Conservation (phyloP, 2,329 filamentous ascomycete genomes). For the Xylariaceae sp. region DNA sequence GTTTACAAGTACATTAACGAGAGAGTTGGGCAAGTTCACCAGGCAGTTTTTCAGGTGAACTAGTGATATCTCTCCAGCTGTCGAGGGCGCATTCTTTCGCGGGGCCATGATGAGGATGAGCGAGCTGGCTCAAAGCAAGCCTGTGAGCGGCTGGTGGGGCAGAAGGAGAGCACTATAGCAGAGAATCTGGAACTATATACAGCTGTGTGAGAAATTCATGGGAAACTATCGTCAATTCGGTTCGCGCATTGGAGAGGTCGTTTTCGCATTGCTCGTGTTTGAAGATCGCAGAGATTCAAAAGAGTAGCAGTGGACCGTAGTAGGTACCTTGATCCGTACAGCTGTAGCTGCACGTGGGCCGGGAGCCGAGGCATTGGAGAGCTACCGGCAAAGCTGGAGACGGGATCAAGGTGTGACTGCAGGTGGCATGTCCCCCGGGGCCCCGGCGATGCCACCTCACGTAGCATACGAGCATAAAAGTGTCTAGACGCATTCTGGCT, state of each 20-base stretch:
- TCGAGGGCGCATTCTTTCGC: slow-evolving; percentile 56
- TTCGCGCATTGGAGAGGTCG: slow-evolving; percentile 1
- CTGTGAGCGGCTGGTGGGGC: background rate
- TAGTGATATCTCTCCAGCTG: slow-evolving; percentile 77
- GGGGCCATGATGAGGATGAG: slow-evolving; percentile 23
- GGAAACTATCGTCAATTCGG: background rate
- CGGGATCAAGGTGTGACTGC: too few relatives aligned
- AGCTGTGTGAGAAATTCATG: slow-evolving; percentile 1
- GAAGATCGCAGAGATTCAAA: background rate
- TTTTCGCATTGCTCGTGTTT: background rate
- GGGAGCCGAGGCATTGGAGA: too few relatives aligned
- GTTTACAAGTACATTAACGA: slow-evolving; percentile 82
- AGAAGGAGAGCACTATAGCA: background rate
- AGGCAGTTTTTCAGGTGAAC: slow-evolving; percentile 90
- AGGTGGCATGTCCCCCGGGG: too few relatives aligned
- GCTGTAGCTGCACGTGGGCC: too few relatives aligned
- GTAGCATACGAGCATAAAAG: too few relatives aligned
- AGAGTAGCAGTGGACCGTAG: too few relatives aligned
- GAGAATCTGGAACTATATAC: slow-evolving; percentile 1
- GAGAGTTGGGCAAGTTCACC: slow-evolving; percentile 81
- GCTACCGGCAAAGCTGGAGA: too few relatives aligned
- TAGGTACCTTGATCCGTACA: too few relatives aligned
- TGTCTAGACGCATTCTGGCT: too few relatives aligned
- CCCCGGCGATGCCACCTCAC: too few relatives aligned
- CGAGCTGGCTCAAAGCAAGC: background rate